These are phyloP conservation scores for Exophiala sideris DNA, from an alignment of 2,329 filamentous ascomycete species.

Conservation along the genomic window DNA sequence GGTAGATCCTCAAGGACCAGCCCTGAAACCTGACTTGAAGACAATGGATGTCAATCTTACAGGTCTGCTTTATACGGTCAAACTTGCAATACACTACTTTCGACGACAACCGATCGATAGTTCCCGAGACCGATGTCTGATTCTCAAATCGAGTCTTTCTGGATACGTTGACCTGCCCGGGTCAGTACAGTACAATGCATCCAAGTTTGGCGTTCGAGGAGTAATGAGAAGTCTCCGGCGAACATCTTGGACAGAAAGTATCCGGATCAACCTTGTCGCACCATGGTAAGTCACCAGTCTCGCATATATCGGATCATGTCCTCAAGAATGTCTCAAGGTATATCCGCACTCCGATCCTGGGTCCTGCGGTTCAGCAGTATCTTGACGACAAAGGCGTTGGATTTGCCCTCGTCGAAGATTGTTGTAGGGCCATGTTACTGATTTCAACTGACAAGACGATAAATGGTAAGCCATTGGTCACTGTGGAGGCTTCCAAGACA, in stretches of 20 bases:
- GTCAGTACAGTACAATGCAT: slow-evolving; percentile 42
- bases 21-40: not conserved
- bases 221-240: slow-evolving; percentile 43
- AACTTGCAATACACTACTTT: slow-evolving; percentile 48
- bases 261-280: slow-evolving; percentile 48
- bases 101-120: slow-evolving; percentile 30
- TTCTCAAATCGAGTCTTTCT: slow-evolving; percentile 34
- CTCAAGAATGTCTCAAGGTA: not conserved
- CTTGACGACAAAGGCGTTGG: slow-evolving; percentile 38
- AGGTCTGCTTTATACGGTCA: slow-evolving; percentile 46
- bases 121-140: slow-evolving; percentile 31
- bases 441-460: slow-evolving; percentile 35
- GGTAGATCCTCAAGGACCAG: slow-evolving; percentile 34
- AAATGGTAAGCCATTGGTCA: no score
- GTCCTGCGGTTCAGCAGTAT: slow-evolving; percentile 33
- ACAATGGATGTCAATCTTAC: slow-evolving; percentile 40
- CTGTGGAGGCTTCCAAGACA: no score
- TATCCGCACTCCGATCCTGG: not conserved
- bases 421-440: slow-evolving; percentile 32
- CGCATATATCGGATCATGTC: no score
- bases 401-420: slow-evolving; percentile 37
- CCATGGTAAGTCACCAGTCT: slow-evolving; percentile 35
- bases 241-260: slow-evolving; percentile 40
- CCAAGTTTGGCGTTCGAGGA: slow-evolving; percentile 45
- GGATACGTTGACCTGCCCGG: slow-evolving; percentile 41